Percentiles rank a stretch among this genome's conserved stretches.
Evolutionary conservation across 257 asterid species (phyloP).

Genomic region (Przewalskia tangutica): DNA sequence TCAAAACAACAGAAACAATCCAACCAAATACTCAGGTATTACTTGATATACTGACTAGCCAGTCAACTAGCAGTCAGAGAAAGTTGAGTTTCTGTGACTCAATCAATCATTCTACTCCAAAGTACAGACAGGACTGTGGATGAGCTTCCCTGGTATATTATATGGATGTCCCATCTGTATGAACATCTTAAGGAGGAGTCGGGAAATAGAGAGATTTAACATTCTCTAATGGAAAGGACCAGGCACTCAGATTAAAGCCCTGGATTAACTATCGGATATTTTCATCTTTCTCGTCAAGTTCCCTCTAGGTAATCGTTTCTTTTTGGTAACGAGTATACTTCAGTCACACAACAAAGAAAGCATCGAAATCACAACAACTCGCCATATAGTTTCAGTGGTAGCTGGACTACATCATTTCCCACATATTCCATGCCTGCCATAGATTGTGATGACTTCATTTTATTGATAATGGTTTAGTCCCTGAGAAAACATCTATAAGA

Average conservation of each 20-base stretch:
- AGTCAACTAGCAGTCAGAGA: background rate
- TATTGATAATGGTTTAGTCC: background rate
- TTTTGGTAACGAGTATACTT: background rate
- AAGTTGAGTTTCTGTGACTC: background rate
- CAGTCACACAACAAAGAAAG: background rate
- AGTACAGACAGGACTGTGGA: background rate
- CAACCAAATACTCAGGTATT: background rate
- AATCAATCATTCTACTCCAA: background rate
- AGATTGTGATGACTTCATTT: background rate
- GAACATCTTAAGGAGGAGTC: background rate
- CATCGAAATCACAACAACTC: background rate
- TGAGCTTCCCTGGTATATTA: background rate
- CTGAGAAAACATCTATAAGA: background rate
- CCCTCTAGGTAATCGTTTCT: background rate
- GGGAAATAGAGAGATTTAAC: background rate
- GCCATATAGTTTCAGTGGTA: background rate
- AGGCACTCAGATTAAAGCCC: background rate
- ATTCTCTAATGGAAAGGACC: background rate
- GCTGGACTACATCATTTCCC: background rate
- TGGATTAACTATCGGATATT: background rate
- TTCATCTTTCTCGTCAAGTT: background rate
- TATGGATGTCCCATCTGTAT: background rate
- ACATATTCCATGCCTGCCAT: background rate
- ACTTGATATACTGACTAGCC: background rate
- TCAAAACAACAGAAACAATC: background rate